Base-by-base conservation (phyloP, 78 protist species). In the Dictyostelium firmibasis region DNA sequence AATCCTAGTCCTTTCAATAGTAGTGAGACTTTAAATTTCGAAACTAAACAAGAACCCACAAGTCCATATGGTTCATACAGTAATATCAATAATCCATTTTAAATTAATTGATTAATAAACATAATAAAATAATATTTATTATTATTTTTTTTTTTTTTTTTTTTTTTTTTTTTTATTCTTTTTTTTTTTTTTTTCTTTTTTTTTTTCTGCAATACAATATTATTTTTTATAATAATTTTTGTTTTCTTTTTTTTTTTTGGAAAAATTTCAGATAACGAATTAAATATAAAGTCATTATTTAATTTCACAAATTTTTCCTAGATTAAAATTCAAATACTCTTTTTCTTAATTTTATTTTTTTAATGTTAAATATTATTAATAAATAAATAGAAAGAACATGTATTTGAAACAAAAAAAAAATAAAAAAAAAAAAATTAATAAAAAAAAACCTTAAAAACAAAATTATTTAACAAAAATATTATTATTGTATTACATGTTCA, bases 11-110 rank as follows among this genome's bases (percentile, higher is more conserved):
- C 84, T 9, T 78, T 23, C 35, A 78, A 78, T 43, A 44, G 36
- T 78, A 25, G 20, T 43, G 64, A 78, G 44, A 76, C 10, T 36
- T 35, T 76, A 23, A 23, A 14, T 38, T 38, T 38, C 8, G 41
- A 35, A 76, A 16, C 8, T 16, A 41, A 76, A 76, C 57, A 76
- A 76, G 57, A 76, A 16, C 86, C 86, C 1, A 4, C 38, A 33
- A 81, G 86, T 31, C 86, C 86, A 18, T 81, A 81, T 79, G 70
- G 84, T n/a, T 27, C 67, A 44, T 79, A 75, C 2, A 36, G 82
- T 75, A 36, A 31, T 43, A 31, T 18, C 20, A 74, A 35, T 74
- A 35, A 76, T 76, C 53, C 31, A 76, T 76, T 2, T 35, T 35
- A 35, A 74, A 14, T 74, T 31, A 35, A 57, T 57, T 38, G 43